These are phyloP conservation scores for Coriolopsis trogii DNA, from an alignment of 1,284 basidiomycete species.

Conservation along the genomic window DNA sequence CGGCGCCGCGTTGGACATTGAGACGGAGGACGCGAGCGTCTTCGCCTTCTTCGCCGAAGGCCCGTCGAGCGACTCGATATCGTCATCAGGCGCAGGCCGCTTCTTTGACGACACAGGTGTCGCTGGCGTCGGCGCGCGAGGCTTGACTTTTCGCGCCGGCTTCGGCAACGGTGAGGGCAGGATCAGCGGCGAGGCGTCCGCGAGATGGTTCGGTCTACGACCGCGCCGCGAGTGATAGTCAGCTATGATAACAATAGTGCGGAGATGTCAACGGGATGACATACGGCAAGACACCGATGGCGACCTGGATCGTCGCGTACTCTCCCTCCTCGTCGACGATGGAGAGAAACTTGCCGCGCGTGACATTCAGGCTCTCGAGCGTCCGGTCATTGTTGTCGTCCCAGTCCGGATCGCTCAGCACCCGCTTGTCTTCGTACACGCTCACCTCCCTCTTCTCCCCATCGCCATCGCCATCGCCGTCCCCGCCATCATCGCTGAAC, in stretches of 20 bases:
- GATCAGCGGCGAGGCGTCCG: constrained; percentile 53
- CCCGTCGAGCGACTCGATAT: constrained; percentile 49
- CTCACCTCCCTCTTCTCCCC: constrained; percentile 56
- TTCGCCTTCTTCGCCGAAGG: constrained; percentile 58
- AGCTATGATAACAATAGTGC: constrained; percentile 16
- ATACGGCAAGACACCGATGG: constrained; percentile 71
- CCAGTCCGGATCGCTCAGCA: constrained; percentile 89
- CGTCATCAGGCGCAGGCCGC: constrained; percentile 59
- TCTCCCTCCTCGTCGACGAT: constrained; percentile 90
- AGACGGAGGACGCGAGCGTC: constrained; percentile 22
- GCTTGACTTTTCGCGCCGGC: constrained; percentile 52
- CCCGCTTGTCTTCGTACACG: constrained; percentile 83
- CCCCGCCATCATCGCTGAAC: too few species aligned
- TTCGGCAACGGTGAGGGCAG: constrained; percentile 64
- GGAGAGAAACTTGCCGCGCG: constrained; percentile 79
- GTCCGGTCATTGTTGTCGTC: constrained; percentile 81
- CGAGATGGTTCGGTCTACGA: constrained; percentile 52
- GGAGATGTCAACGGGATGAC: constrained; percentile 35
- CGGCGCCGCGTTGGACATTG: too few species aligned
- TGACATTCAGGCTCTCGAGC: constrained; percentile 72
- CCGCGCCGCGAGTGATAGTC: constrained; percentile 1
- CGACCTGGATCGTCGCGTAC: constrained; percentile 74
- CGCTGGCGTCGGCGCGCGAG: constrained; percentile 36
- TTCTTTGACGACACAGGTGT: constrained; percentile 51
- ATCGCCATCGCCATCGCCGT: constrained; percentile 42